Conservation (phyloP, 129 eudicot genomes). For the Tagetes patula region DNA sequence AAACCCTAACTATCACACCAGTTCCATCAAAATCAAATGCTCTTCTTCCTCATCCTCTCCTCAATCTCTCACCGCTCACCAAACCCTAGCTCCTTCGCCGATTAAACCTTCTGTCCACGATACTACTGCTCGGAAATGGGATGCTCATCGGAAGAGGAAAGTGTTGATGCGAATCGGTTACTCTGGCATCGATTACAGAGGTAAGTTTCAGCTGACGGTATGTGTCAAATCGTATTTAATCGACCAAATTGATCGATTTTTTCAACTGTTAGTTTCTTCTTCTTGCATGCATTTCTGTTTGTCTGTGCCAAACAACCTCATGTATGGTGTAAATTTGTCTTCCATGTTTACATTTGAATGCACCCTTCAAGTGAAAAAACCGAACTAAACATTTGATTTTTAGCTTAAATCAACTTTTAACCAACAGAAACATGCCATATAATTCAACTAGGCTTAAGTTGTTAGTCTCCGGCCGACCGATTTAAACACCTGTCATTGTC, state of each 20-base stretch:
- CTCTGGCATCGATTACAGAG: conserved; percentile 74
- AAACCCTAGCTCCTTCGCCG: conserved; percentile 35
- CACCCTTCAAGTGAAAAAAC: no score
- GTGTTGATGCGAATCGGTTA: conserved; percentile 96
- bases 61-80: conserved; percentile 18
- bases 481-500: no score
- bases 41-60: conserved; percentile 41
- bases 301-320: conserved; percentile 60
- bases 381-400: no score
- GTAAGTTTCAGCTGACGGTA: conserved; percentile 22
- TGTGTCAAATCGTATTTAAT: background rate
- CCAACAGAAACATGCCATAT: no score
- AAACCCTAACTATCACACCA: conserved; percentile 22
- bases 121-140: conserved; percentile 55
- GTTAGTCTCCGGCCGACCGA: no score
- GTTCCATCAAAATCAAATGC: conserved; percentile 3
- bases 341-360: no score
- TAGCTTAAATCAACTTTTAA: no score
- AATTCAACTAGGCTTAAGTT: no score
- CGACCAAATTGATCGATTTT: background rate
- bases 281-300: conserved; percentile 43
- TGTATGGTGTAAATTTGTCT: conserved; percentile 49
- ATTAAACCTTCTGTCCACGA: background rate
- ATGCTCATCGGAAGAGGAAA: conserved; percentile 71
- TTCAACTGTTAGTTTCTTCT: background rate